Percentiles rank a stretch among this genome's conserved stretches.
Evolutionary conservation across 2,329 filamentous ascomycete genomes (phyloP).

Genomic region (Corinectria fuckeliana): DNA sequence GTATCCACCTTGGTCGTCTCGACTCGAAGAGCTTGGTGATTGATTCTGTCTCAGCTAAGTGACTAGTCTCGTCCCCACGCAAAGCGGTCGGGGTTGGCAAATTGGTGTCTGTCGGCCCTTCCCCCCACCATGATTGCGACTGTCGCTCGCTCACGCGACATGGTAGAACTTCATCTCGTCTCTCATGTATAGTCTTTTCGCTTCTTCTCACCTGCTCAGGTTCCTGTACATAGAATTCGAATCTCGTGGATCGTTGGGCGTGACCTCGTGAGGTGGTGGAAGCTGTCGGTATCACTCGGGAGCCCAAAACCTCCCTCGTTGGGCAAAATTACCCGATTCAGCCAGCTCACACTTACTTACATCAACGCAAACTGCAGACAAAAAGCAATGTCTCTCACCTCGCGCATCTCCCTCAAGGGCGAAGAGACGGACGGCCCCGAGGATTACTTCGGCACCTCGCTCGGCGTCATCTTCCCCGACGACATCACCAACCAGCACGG

Average conservation of each 20-base stretch:
- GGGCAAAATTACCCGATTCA: not conserved
- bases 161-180: not conserved
- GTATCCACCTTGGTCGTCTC: no score
- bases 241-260: not conserved
- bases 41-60: no score
- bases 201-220: not conserved
- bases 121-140: constrained; percentile 4
- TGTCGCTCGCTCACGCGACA: not conserved
- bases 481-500: constrained; percentile 72
- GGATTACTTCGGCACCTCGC: constrained; percentile 64
- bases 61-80: no score
- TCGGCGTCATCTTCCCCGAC: constrained; percentile 71
- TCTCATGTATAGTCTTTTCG: not conserved
- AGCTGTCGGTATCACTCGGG: not conserved
- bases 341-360: not conserved
- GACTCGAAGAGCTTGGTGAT: no score
- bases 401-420: constrained; percentile 39
- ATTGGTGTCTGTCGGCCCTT: constrained; percentile 3
- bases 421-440: constrained; percentile 50
- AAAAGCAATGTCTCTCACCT: constrained; percentile 50
- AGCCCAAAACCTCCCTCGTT: not conserved
- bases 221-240: not conserved
- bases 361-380: not conserved
- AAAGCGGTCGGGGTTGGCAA: constrained; percentile 19
- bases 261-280: not conserved